Base-by-base conservation (phyloP, 2,329 filamentous ascomycete genomes). In the Sclerotinia nivalis region DNA sequence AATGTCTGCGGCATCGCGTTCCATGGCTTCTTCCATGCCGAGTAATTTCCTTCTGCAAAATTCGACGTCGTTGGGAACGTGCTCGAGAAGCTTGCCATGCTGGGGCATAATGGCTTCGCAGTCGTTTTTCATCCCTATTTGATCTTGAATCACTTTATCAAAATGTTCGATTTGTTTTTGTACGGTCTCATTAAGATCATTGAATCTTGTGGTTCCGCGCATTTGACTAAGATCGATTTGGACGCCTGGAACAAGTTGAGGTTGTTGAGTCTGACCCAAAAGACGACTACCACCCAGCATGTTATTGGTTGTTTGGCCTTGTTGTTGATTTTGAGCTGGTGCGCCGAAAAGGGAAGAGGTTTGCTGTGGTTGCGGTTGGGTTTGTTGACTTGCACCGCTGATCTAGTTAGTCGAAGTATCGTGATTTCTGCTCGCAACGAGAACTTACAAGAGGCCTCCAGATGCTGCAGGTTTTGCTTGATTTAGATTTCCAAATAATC, bases 131-230 rank as follows among this genome's bases (percentile, higher is more conserved):
- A 91, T 90, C 70, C 86, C 85, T 76, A 97, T 93, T 78, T 96
- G 93, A 68, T 86, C 85, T 75, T 93, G 88, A 75, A 99, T 95
- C 73, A 90, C 88, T 70, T 87, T 87, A 80, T 99, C 95, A 73
- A 97, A 88, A 13, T 85, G 82, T 72, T 92, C 88, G 72, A 99
- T 91, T 74, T 93, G 83, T 72, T 89, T 87, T 77, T 97, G 93
- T 22, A 97, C 84, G 43, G 92, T 88, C 74, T 95, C 91, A 71
- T 92, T 88, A 40, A 97, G 89, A 80, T 97, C 95, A 78, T 93
- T 93, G 83, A 96, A 97, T 72, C 96, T 92, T 4, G 93, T 97
- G 0, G 94, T 97, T 22, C 91, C 91, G 66, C 93, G 89, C 71
- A 98, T 84, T 77, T 92, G 92, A 75, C 87, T 87, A 66, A 92